phyloP scores from a whole-genome alignment of 495 filamentous ascomycete genomes.

The Gamarada debralockiae region DNA sequence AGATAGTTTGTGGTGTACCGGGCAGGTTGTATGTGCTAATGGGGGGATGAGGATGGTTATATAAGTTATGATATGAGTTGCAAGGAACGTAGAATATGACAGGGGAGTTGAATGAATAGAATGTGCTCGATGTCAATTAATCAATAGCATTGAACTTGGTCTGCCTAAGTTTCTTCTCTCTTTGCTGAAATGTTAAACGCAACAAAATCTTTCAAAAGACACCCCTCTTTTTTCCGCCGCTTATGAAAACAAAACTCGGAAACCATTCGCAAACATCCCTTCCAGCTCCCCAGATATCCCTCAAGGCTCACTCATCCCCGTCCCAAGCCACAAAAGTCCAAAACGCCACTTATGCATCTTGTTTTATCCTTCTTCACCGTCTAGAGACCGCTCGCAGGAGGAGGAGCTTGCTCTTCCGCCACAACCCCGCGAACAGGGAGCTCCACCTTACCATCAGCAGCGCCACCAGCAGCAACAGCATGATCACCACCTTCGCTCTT shows the following conservation, averaged over 20 bases:
- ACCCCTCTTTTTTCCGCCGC: conserved; percentile 2
- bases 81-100: neutral
- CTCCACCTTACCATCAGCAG: conserved; percentile 14
- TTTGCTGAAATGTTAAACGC: conserved; percentile 16
- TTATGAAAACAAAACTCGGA: neutral
- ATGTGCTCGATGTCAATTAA: neutral
- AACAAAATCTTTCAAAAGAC: conserved; percentile 3
- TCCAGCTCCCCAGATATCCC: too few species aligned
- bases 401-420: conserved; percentile 25
- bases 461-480: neutral
- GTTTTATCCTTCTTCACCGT: neutral
- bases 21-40: conserved; percentile 83
- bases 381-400: conserved; percentile 19
- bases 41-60: conserved; percentile 62
- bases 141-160: neutral
- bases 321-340: neutral
- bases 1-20: conserved; percentile 78
- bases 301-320: neutral
- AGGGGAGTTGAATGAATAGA: neutral
- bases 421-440: conserved; percentile 16
- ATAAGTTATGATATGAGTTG: conserved; percentile 2
- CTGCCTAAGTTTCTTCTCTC: neutral
- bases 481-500: neutral
- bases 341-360: conserved; percentile 17
- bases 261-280: neutral